Conservation (phyloP, 2,329 filamentous ascomycete genomes). For the Fusarium oxysporum region DNA sequence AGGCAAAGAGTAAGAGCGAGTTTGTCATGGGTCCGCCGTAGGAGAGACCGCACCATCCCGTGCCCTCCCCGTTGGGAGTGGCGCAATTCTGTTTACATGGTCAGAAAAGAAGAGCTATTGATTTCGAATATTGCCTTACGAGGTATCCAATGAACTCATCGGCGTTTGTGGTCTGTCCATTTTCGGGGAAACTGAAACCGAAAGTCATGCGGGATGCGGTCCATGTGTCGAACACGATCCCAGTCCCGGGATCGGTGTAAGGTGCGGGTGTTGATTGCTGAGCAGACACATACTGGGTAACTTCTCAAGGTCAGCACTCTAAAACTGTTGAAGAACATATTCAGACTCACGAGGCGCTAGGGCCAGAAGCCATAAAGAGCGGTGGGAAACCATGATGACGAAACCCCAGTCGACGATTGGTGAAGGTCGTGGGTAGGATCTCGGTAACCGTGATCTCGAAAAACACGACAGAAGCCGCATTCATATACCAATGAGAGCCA, state of each 20-base stretch:
- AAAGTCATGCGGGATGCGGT: conserved; percentile 1
- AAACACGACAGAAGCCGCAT: background rate
- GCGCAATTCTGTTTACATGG: conserved; percentile 2
- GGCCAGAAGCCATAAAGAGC: conserved; percentile 4
- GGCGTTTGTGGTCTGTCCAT: conserved; percentile 11
- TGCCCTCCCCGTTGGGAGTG: background rate
- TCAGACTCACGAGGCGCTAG: background rate
- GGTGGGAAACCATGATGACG: background rate
- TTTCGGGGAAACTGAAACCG: background rate
- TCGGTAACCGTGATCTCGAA: background rate
- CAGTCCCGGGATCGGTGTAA: background rate
- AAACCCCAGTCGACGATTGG: conserved; percentile 2
- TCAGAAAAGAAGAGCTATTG: background rate
- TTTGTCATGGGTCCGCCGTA: conserved; percentile 18
- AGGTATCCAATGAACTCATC: conserved; percentile 19
- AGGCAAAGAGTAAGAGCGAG: conserved; percentile 7
- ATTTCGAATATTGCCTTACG: background rate
- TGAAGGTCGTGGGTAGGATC: background rate
- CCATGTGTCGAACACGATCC: conserved; percentile 16
- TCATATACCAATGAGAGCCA: background rate
- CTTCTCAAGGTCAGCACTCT: background rate
- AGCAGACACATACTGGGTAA: conserved; percentile 4
- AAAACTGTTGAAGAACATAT: background rate
- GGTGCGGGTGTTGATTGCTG: conserved; percentile 4
- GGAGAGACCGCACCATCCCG: conserved; percentile 18